A percentile compares a stretch with the other conserved stretches of the same genome.
Conservation (phyloP, 2,329 filamentous ascomycete species). For the Trichophyton benhamiae region DNA sequence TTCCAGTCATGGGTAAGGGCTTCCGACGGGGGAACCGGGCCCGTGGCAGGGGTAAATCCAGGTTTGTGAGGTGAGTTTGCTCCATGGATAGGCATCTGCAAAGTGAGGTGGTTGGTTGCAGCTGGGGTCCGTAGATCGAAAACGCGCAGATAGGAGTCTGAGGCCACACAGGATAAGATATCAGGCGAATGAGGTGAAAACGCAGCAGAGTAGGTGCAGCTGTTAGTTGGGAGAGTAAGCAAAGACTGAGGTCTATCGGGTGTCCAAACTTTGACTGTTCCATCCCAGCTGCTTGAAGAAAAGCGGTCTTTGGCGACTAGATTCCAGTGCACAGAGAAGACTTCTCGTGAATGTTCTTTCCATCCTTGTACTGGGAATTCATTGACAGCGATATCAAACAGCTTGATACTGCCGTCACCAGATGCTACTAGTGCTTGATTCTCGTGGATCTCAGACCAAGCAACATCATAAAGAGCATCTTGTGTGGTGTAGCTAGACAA, state of each 20-base stretch:
- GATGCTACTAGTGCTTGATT: constrained; percentile 82
- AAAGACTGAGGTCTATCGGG: constrained; percentile 63
- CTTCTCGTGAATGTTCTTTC: constrained; percentile 84
- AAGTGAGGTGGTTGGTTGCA: constrained; percentile 74
- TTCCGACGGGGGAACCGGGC: constrained; percentile 55
- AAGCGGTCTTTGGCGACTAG: constrained; percentile 83
- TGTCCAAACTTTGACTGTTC: constrained; percentile 90
- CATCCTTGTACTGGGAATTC: constrained; percentile 85
- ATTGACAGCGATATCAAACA: constrained; percentile 72
- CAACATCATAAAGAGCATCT: constrained; percentile 86
- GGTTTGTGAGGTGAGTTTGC: constrained; percentile 38
- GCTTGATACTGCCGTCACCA: constrained; percentile 86
- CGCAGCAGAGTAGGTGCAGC: constrained; percentile 84
- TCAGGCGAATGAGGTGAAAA: constrained; percentile 82
- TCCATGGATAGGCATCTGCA: constrained; percentile 72
- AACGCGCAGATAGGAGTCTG: constrained; percentile 76
- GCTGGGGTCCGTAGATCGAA: constrained; percentile 86
- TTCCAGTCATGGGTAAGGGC: constrained; percentile 97
- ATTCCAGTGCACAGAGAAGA: constrained; percentile 89
- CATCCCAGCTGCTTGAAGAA: constrained; percentile 87
- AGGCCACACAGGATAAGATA: constrained; percentile 74
- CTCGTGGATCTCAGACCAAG: constrained; percentile 94
- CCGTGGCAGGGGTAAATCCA: constrained; percentile 23
- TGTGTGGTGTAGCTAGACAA: constrained; percentile 75
- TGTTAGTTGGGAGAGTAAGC: constrained; percentile 77